Conservation (phyloP, 2,329 filamentous ascomycete genomes). For the Fusarium phyllophilum region DNA sequence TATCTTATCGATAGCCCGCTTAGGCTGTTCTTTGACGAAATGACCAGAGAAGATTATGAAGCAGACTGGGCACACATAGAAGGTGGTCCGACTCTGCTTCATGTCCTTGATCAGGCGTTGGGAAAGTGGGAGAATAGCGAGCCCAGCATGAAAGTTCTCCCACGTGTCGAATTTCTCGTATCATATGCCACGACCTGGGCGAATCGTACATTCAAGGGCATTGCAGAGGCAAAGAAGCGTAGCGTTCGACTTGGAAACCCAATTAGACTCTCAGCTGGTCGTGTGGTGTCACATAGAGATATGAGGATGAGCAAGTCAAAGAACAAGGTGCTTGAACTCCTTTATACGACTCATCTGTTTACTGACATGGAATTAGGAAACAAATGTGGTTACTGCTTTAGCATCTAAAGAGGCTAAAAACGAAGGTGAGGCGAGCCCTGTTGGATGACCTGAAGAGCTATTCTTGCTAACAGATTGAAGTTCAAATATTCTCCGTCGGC, state of each 20-base stretch:
- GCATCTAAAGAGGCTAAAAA: constrained; percentile 50
- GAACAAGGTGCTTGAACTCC: constrained; percentile 47
- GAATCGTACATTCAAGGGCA: constrained; percentile 70
- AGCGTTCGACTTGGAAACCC: constrained; percentile 74
- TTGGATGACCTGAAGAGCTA: no score
- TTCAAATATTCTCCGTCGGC: constrained; percentile 65
- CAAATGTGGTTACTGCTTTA: constrained; percentile 54
- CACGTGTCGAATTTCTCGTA: constrained; percentile 72
- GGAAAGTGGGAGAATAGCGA: constrained; percentile 58
- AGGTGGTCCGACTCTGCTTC: constrained; percentile 57
- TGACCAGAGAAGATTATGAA: constrained; percentile 62
- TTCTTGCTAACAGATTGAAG: constrained; percentile 47
- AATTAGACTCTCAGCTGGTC: constrained; percentile 56
- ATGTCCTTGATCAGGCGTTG: constrained; percentile 61
- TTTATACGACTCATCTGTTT: background rate
- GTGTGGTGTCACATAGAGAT: constrained; percentile 63
- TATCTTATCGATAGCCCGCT: constrained; percentile 75
- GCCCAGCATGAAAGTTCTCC: constrained; percentile 61
- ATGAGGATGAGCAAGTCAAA: constrained; percentile 61
- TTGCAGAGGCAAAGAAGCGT: constrained; percentile 75
- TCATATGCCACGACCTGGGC: constrained; percentile 67
- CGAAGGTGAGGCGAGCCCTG: constrained; percentile 48
- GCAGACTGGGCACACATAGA: constrained; percentile 57
- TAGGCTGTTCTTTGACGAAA: constrained; percentile 66
- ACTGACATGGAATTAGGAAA: constrained; percentile 46